Conservation (phyloP, 208 protist species). For the Borovskyia barvae region DNA sequence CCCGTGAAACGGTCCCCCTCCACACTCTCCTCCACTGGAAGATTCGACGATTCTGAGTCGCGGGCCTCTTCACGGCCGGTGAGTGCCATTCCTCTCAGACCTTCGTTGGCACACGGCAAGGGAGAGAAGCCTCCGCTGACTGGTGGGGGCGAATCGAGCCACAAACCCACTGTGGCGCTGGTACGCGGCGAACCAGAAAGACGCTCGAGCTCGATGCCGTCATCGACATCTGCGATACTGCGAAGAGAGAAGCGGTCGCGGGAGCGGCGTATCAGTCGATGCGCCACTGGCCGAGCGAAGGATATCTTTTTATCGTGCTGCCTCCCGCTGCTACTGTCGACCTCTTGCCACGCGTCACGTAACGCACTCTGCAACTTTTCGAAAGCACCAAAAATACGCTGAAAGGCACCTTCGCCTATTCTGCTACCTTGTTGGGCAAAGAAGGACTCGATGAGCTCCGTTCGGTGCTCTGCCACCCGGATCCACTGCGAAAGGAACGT, state of each 20-base stretch:
- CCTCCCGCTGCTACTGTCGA: neutral
- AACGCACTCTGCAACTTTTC: conserved; percentile 33
- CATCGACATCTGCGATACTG: conserved; percentile 26
- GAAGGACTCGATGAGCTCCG: conserved; percentile 28
- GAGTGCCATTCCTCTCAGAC: too few species aligned
- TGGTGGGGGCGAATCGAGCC: conserved; percentile 7
- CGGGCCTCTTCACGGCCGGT: too few species aligned
- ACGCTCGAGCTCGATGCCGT: conserved; percentile 12
- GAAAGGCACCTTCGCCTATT: conserved; percentile 16
- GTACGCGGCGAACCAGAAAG: conserved; percentile 5
- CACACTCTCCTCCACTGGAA: conserved; percentile 14
- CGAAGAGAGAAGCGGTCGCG: conserved; percentile 38
- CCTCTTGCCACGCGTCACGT: conserved; percentile 35
- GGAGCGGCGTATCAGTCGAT: conserved; percentile 38
- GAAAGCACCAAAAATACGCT: conserved; percentile 22
- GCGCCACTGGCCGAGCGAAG: conserved; percentile 37
- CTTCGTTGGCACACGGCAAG: neutral
- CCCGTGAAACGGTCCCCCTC: conserved; percentile 35
- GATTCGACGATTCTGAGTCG: too few species aligned
- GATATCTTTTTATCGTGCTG: conserved; percentile 31
- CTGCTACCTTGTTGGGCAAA: conserved; percentile 17
- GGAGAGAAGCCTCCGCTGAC: neutral
- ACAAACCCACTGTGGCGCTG: neutral
- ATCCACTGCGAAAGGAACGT: conserved; percentile 33
- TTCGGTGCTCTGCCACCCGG: conserved; percentile 19